A percentile compares a stretch with the other conserved stretches of the same genome.
phyloP scores from a whole-genome alignment of 495 filamentous ascomycete species.

The Choiromyces venosus region DNA sequence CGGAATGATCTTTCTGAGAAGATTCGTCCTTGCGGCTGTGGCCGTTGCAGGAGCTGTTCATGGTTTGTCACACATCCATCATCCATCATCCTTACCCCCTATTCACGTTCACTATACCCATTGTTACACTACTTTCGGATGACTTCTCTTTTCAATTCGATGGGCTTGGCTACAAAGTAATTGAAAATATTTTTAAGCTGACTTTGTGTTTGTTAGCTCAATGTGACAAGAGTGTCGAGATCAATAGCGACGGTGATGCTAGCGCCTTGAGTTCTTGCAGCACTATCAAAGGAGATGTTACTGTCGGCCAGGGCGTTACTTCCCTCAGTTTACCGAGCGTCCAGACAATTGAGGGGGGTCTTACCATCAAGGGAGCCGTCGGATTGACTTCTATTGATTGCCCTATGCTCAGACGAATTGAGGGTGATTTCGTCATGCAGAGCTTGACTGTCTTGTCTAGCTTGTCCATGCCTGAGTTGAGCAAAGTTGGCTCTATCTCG shows the following conservation, averaged over 20 bases:
- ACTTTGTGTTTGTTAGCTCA: slow-evolving; percentile 22
- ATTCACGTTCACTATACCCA: not conserved
- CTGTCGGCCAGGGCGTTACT: slow-evolving; percentile 53
- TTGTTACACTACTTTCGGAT: slow-evolving; percentile 17
- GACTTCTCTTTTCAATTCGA: slow-evolving; percentile 2
- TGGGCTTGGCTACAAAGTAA: not conserved
- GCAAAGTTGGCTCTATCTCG: slow-evolving; percentile 56
- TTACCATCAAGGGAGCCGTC: slow-evolving; percentile 57
- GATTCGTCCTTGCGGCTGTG: slow-evolving; percentile 67
- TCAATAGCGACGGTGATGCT: slow-evolving; percentile 68
- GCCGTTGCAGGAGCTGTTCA: slow-evolving; percentile 59
- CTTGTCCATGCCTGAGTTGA: slow-evolving; percentile 60
- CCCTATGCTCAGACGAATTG: slow-evolving; percentile 47
- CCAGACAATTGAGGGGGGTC: slow-evolving; percentile 62
- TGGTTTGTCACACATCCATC: slow-evolving; percentile 52
- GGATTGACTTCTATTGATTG: slow-evolving; percentile 51
- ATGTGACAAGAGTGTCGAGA: slow-evolving; percentile 48
- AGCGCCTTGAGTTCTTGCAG: slow-evolving; percentile 60
- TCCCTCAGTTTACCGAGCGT: slow-evolving; percentile 53
- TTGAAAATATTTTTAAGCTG: slow-evolving; percentile 1
- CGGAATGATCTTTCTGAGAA: slow-evolving; percentile 66
- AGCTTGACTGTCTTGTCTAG: slow-evolving; percentile 60
- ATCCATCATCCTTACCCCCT: not conserved
- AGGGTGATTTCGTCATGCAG: slow-evolving; percentile 60
- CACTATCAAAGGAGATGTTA: slow-evolving; percentile 64